Conservation (phyloP, 2,329 filamentous ascomycete species). For the Diplodia corticola region DNA sequence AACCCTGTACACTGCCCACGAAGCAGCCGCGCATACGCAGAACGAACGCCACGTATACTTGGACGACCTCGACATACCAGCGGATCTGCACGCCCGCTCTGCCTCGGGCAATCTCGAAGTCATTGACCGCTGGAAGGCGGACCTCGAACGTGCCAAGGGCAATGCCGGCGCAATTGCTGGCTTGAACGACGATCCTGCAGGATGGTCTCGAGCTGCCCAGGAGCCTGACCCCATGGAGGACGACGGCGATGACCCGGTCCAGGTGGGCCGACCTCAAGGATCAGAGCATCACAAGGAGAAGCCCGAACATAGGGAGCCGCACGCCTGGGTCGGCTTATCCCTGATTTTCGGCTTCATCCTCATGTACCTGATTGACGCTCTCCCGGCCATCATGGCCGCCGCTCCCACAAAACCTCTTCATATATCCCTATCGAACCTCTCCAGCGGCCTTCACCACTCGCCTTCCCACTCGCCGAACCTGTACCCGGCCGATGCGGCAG, state of each 20-base stretch:
- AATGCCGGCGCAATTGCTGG: not conserved
- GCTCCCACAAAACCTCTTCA: constrained; percentile 72
- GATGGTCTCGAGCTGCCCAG: not conserved
- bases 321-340: constrained; percentile 82
- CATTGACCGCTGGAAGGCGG: constrained; percentile 1
- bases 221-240: constrained; percentile 37
- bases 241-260: constrained; percentile 39
- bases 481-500: constrained; percentile 31
- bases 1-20: constrained; percentile 68
- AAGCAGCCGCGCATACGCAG: not conserved
- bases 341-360: constrained; percentile 86
- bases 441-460: constrained; percentile 50
- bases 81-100: not conserved
- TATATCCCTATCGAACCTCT: constrained; percentile 83
- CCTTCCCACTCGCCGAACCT: constrained; percentile 31
- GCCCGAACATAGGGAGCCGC: constrained; percentile 54
- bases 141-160: constrained; percentile 1
- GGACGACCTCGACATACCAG: not conserved
- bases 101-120: constrained; percentile 1
- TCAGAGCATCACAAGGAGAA: constrained; percentile 44
- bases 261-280: constrained; percentile 36
- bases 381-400: constrained; percentile 36
- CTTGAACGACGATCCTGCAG: not conserved
- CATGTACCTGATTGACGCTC: constrained; percentile 88
- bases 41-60: not conserved